A percentile compares a stretch with the other conserved stretches of the same genome.
phyloP scores from a whole-genome alignment of 345 rosid genomes.

The Ceriops tagal region DNA sequence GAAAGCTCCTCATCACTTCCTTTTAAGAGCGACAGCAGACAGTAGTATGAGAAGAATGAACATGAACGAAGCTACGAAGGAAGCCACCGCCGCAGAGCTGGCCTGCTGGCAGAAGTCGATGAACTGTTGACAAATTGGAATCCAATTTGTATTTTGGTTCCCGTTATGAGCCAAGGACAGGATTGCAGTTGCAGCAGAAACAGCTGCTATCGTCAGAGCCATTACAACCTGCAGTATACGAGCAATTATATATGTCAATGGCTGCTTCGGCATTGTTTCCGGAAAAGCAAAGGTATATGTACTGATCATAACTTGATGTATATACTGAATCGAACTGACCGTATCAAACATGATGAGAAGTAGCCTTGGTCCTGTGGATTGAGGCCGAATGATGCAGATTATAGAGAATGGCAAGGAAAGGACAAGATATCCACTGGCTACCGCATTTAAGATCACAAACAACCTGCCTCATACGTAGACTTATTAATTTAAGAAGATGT shows the following conservation, averaged over 20 bases:
- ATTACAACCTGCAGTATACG: constrained; percentile 30
- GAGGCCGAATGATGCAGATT: constrained; percentile 45
- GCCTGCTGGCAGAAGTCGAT: constrained; percentile 39
- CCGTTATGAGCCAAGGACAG: constrained; percentile 52
- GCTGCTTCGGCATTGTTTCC: not conserved
- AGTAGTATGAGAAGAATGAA: constrained; percentile 31
- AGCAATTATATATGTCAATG: not conserved
- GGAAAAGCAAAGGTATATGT: not conserved
- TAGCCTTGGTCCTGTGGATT: constrained; percentile 34
- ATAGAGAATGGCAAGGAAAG: constrained; percentile 56
- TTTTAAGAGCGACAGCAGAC: constrained; percentile 42
- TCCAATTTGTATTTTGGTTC: constrained; percentile 42
- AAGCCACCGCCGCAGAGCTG: constrained; percentile 48
- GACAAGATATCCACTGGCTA: constrained; percentile 43
- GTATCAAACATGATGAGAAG: constrained; percentile 44
- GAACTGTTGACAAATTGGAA: constrained; percentile 48
- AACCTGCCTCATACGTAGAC: constrained; percentile 26
- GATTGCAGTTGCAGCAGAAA: constrained; percentile 36
- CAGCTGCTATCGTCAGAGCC: constrained; percentile 30
- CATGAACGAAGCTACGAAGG: constrained; percentile 28
- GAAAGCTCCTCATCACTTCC: constrained; percentile 8
- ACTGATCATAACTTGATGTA: not conserved
- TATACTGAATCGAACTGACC: constrained; percentile 11
- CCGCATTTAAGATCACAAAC: constrained; percentile 39
- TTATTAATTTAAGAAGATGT: not conserved